Conservation (phyloP, 2,329 filamentous ascomycete species). For the Fusarium lyarnte region DNA sequence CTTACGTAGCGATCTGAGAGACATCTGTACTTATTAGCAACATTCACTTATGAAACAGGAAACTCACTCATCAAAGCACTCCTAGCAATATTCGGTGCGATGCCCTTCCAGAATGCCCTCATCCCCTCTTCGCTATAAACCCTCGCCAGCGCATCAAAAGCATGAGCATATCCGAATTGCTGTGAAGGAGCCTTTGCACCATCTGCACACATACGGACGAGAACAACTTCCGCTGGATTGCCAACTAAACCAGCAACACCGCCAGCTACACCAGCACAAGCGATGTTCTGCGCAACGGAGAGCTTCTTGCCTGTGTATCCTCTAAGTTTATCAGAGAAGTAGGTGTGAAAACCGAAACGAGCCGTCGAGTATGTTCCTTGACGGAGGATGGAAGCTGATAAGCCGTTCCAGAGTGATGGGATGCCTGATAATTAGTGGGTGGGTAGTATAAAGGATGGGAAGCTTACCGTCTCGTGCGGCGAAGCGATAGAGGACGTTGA, state of each 20-base stretch:
- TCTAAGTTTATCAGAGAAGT: slow-evolving; percentile 46
- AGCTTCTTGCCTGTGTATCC: slow-evolving; percentile 45
- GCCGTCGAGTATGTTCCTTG: slow-evolving; percentile 58
- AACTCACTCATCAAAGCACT: slow-evolving; percentile 57
- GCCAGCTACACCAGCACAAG: slow-evolving; percentile 52
- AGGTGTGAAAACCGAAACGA: slow-evolving; percentile 54
- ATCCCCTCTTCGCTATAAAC: slow-evolving; percentile 51
- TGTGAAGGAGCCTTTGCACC: slow-evolving; percentile 51
- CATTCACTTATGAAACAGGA: fast-evolving
- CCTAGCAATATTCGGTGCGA: slow-evolving; percentile 53
- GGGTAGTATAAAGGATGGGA: fast-evolving
- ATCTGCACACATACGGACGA: slow-evolving; percentile 58
- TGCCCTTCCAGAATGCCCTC: slow-evolving; percentile 50
- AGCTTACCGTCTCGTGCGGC: slow-evolving; percentile 52
- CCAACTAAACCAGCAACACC: slow-evolving; percentile 56
- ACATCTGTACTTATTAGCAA: slow-evolving; percentile 47
- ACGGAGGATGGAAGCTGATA: slow-evolving; percentile 56
- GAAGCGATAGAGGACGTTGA: slow-evolving; percentile 51
- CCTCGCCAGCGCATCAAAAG: slow-evolving; percentile 44
- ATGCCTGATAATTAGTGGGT: slow-evolving; percentile 46
- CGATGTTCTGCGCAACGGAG: slow-evolving; percentile 48
- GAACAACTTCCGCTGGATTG: slow-evolving; percentile 56
- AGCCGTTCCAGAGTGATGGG: slow-evolving; percentile 54
- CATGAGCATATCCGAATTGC: slow-evolving; percentile 53
- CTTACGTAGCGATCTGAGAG: slow-evolving; percentile 56